phyloP scores from a whole-genome alignment of 2,329 filamentous ascomycete genomes.

The Cephalotrichum gorgonifer region DNA sequence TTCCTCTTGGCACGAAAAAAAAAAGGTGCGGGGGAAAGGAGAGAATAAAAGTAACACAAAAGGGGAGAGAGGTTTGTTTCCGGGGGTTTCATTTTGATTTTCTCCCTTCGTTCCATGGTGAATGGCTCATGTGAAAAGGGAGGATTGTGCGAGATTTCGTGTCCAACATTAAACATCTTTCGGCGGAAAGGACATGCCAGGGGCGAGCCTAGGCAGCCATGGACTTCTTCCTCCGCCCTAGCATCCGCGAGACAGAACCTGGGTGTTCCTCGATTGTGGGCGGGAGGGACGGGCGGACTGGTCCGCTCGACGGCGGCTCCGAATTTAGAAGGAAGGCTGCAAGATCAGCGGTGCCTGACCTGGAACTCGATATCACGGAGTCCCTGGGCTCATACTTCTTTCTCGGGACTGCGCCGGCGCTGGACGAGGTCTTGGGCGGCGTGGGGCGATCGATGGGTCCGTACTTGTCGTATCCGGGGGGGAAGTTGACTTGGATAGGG shows the following conservation, averaged over 20 bases:
- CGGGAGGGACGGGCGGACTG: not conserved
- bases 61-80: too few species aligned
- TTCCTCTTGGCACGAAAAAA: too few species aligned
- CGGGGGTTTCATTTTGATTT: too few species aligned
- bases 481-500: constrained; percentile 42
- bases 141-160: too few species aligned
- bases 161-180: too few species aligned
- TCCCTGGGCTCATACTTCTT: constrained; percentile 50
- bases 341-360: constrained; percentile 54
- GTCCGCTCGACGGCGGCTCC: constrained; percentile 38
- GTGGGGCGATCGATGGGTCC: constrained; percentile 16
- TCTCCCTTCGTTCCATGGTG: too few species aligned
- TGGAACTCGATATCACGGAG: constrained; percentile 27
- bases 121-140: too few species aligned
- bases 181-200: not conserved
- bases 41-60: too few species aligned
- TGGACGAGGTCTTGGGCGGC: constrained; percentile 8
- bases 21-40: too few species aligned
- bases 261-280: not conserved
- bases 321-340: constrained; percentile 64
- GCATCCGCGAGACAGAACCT: not conserved
- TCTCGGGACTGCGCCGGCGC: constrained; percentile 35
- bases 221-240: not conserved
- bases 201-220: not conserved
- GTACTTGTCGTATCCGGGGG: constrained; percentile 32